Percentiles rank a stretch among this genome's conserved stretches.
Evolutionary conservation across 768 basidiomycete genomes (phyloP).

Genomic region (Tubosaeta sp.): DNA sequence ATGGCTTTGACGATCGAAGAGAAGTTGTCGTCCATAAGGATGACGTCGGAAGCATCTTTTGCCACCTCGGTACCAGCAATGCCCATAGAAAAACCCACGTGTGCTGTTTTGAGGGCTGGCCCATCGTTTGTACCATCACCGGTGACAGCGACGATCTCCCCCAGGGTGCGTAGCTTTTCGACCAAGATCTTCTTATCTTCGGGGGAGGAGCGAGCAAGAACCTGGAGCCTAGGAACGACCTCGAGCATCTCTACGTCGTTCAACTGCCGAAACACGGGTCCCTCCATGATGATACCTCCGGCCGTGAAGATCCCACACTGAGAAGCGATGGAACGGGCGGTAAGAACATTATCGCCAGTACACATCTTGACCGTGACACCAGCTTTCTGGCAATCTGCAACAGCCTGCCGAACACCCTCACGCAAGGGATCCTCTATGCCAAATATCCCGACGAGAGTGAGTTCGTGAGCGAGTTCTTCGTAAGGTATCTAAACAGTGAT

Average conservation of each 20-base stretch:
- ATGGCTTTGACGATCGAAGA: slow-evolving; percentile 95
- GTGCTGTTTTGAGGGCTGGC: slow-evolving; percentile 89
- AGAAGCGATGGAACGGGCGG: slow-evolving; percentile 90
- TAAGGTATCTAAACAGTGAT: slow-evolving; percentile 53
- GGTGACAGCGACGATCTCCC: slow-evolving; percentile 92
- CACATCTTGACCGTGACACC: slow-evolving; percentile 98
- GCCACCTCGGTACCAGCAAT: slow-evolving; percentile 97
- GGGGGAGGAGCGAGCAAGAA: slow-evolving; percentile 94
- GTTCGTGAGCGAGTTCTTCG: slow-evolving; percentile 59
- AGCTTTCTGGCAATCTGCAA: slow-evolving; percentile 79
- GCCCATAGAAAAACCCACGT: slow-evolving; percentile 97
- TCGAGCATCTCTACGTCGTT: slow-evolving; percentile 65
- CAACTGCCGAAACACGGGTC: slow-evolving; percentile 86
- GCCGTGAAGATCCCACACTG: slow-evolving; percentile 95
- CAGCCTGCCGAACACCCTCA: slow-evolving; percentile 83
- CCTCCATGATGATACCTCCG: slow-evolving; percentile 98
- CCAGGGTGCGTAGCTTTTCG: slow-evolving; percentile 77
- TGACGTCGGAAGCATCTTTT: slow-evolving; percentile 98
- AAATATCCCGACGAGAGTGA: slow-evolving; percentile 85
- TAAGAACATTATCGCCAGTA: slow-evolving; percentile 95
- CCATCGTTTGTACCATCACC: slow-evolving; percentile 99
- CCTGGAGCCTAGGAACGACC: slow-evolving; percentile 88
- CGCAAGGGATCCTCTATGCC: slow-evolving; percentile 98
- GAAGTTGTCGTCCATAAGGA: slow-evolving; percentile 98
- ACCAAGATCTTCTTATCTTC: slow-evolving; percentile 96